A percentile compares a stretch with the other conserved stretches of the same genome.
Evolutionary conservation across 805 yeast genomes (phyloP).

Genomic region (Yamadazyma kitorensis): DNA sequence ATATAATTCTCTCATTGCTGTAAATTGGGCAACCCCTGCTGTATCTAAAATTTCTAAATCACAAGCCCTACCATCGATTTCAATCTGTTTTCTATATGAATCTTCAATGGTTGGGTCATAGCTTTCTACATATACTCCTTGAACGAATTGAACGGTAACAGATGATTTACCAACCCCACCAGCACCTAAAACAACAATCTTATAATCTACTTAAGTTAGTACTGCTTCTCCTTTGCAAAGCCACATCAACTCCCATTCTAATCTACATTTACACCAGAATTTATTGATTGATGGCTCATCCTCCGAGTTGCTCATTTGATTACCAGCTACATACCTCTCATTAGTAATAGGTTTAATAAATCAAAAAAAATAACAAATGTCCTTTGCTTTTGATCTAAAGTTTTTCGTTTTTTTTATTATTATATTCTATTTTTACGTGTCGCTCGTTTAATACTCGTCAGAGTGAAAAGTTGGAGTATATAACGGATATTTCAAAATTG

Average conservation of each 20-base stretch:
- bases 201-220: slow-evolving; percentile 57
- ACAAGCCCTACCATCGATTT: slow-evolving; percentile 83
- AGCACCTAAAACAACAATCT: slow-evolving; percentile 89
- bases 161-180: slow-evolving; percentile 98
- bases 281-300: too few relatives aligned
- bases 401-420: too few relatives aligned
- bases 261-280: too few relatives aligned
- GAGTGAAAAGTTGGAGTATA: too few relatives aligned
- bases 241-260: too few relatives aligned
- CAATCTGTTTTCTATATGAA: slow-evolving; percentile 84
- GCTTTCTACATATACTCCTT: slow-evolving; percentile 83
- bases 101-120: slow-evolving; percentile 98
- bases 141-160: slow-evolving; percentile 87
- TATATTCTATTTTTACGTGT: slow-evolving; percentile 6
- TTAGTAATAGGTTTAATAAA: too few relatives aligned
- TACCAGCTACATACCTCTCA: too few relatives aligned
- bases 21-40: slow-evolving; percentile 79
- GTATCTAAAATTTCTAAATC: slow-evolving; percentile 70
- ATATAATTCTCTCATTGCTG: slow-evolving; percentile 90
- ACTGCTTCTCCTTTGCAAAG: too few relatives aligned
- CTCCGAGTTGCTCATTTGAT: too few relatives aligned
- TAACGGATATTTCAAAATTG: too few relatives aligned
- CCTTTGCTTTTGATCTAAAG: background rate
- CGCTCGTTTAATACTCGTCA: slow-evolving; percentile 5
- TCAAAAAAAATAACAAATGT: too few relatives aligned